A percentile compares a stretch with the other conserved stretches of the same genome.
These are phyloP conservation scores for Aciculoconidium aculeatum DNA, from an alignment of 805 yeast genomes.

Conservation along the genomic window DNA sequence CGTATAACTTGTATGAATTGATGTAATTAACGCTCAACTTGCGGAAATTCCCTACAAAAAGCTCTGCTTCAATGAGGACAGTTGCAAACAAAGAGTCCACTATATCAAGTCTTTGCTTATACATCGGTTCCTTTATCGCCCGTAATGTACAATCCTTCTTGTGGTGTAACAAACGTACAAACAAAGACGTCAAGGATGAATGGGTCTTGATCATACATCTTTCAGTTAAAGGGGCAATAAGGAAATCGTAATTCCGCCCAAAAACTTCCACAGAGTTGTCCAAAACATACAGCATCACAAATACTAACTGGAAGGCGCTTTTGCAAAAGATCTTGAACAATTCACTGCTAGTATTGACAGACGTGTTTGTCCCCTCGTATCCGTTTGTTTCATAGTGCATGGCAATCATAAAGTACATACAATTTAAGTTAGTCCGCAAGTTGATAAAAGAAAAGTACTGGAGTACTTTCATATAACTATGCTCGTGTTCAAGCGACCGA, in stretches of 20 bases:
- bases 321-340: slow-evolving; percentile 36
- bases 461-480: slow-evolving; percentile 27
- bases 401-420: slow-evolving; percentile 37
- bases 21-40: slow-evolving; percentile 31
- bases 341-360: slow-evolving; percentile 36
- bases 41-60: slow-evolving; percentile 38
- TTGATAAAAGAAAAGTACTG: slow-evolving; percentile 31
- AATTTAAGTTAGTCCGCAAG: slow-evolving; percentile 33
- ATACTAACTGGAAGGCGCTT: slow-evolving; percentile 36
- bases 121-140: slow-evolving; percentile 9
- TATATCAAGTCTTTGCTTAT: slow-evolving; percentile 22
- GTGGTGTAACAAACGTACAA: slow-evolving; percentile 33
- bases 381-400: slow-evolving; percentile 33
- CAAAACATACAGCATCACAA: slow-evolving; percentile 37
- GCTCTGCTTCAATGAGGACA: slow-evolving; percentile 32
- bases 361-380: slow-evolving; percentile 20
- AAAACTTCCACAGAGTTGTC: slow-evolving; percentile 38
- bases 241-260: slow-evolving; percentile 34
- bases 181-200: slow-evolving; percentile 32
- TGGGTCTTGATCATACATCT: slow-evolving; percentile 37
- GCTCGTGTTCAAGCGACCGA: slow-evolving; percentile 21
- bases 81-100: slow-evolving; percentile 27
- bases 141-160: slow-evolving; percentile 26
- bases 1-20: slow-evolving; percentile 36
- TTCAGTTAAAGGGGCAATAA: slow-evolving; percentile 32